Percentiles rank a stretch among this genome's conserved stretches.
Evolutionary conservation across 2,329 filamentous ascomycete genomes (phyloP).

Genomic region (Acephala macrosclerotiorum): DNA sequence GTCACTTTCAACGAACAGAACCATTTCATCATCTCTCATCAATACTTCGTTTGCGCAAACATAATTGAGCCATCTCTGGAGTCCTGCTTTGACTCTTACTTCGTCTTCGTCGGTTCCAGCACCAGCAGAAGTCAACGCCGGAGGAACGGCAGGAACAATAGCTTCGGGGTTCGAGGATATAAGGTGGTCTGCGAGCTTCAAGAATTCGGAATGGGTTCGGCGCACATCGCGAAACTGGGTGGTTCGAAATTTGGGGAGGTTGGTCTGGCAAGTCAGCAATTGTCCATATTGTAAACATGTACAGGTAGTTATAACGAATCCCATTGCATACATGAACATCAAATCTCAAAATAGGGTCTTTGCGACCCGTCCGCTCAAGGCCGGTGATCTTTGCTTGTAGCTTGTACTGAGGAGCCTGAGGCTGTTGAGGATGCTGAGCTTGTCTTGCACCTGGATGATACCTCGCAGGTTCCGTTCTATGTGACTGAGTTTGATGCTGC

Average conservation of each 20-base stretch:
- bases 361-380: conserved; percentile 90
- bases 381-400: conserved; percentile 95
- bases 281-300: conserved; percentile 4
- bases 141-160: conserved; percentile 91
- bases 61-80: conserved; percentile 96
- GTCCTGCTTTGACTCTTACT: conserved; percentile 80
- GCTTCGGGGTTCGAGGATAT: conserved; percentile 98
- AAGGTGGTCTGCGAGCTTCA: conserved; percentile 94
- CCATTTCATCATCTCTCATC: conserved; percentile 95
- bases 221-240: conserved; percentile 98
- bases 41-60: conserved; percentile 92
- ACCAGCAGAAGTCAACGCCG: conserved; percentile 92
- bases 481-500: conserved; percentile 44
- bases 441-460: conserved; percentile 43
- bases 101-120: conserved; percentile 98
- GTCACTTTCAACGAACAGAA: conserved; percentile 98
- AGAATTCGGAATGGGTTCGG: conserved; percentile 92
- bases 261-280: conserved; percentile 70
- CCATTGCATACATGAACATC: conserved; percentile 81
- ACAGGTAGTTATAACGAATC: background rate
- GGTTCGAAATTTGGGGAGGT: conserved; percentile 96
- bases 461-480: conserved; percentile 44
- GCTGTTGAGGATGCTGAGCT: conserved; percentile 51
- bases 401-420: conserved; percentile 75
- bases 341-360: conserved; percentile 93